Evolutionary conservation across 2,329 filamentous ascomycete species (phyloP).

Genomic region (Macrophomina tecta): DNA sequence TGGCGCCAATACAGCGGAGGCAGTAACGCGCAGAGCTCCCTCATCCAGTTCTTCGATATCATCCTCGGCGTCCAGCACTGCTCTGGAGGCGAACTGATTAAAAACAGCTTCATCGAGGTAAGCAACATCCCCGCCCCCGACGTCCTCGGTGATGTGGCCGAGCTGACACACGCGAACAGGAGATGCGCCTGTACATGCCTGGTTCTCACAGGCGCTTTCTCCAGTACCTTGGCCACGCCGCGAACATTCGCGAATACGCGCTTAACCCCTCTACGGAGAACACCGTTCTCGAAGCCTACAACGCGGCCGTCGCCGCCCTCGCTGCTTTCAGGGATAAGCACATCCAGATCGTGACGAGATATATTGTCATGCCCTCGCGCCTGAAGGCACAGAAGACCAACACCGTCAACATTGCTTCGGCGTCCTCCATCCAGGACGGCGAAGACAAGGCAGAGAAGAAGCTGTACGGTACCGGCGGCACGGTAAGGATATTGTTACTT

Average conservation of each 20-base stretch:
- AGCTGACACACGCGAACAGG: slow-evolving; percentile 36
- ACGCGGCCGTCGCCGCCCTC: slow-evolving; percentile 53
- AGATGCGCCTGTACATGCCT: slow-evolving; percentile 63
- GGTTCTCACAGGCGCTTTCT: slow-evolving; percentile 59
- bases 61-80: slow-evolving; percentile 58
- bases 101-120: slow-evolving; percentile 27
- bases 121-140: fast-evolving
- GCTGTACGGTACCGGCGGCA: slow-evolving; percentile 50
- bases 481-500: slow-evolving; percentile 37
- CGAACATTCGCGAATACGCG: slow-evolving; percentile 55
- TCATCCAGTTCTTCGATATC: slow-evolving; percentile 62
- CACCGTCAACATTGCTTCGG: slow-evolving; percentile 15
- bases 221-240: slow-evolving; percentile 50
- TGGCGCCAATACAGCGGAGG: slow-evolving; percentile 61
- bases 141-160: slow-evolving; percentile 27
- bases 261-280: slow-evolving; percentile 41
- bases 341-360: slow-evolving; percentile 58
- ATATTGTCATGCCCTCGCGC: slow-evolving; percentile 56
- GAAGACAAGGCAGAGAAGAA: slow-evolving; percentile 34
- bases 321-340: slow-evolving; percentile 58
- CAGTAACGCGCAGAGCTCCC: slow-evolving; percentile 61
- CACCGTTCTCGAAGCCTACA: slow-evolving; percentile 52
- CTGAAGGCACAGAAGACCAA: slow-evolving; percentile 28
- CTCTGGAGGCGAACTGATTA: slow-evolving; percentile 43
- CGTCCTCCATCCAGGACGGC: slow-evolving; percentile 30